Evolutionary conservation across 1,139 yeast genomes (phyloP).

Genomic region (Blastobotrys persicus): DNA sequence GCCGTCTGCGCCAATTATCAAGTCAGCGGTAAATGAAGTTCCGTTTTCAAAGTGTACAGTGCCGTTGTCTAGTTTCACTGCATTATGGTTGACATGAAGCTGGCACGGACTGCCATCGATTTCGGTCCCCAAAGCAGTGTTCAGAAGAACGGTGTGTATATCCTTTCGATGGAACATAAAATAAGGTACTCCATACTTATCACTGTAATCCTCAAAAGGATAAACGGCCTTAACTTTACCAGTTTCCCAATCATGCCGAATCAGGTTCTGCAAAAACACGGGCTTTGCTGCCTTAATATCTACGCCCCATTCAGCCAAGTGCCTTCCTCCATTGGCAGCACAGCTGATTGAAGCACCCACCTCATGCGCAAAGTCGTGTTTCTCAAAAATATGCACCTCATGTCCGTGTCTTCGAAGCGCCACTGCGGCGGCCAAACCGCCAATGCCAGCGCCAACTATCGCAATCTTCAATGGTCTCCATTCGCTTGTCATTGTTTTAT

Average conservation of each 20-base stretch:
- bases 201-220: conserved; percentile 16
- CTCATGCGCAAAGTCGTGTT: conserved; percentile 36
- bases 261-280: conserved; percentile 31
- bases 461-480: conserved; percentile 4
- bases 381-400: not conserved
- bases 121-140: conserved; percentile 3
- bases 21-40: conserved; percentile 33
- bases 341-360: conserved; percentile 45
- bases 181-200: conserved; percentile 23
- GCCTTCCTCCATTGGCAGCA: conserved; percentile 39
- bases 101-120: conserved; percentile 2
- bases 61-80: conserved; percentile 25
- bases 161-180: conserved; percentile 39
- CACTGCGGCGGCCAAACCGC: conserved; percentile 11
- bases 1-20: conserved; percentile 42
- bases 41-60: conserved; percentile 32
- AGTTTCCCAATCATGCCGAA: conserved; percentile 17
- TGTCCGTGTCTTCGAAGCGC: conserved; percentile 8
- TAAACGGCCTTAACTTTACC: conserved; percentile 16
- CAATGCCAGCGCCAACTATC: conserved; percentile 15
- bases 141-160: conserved; percentile 33
- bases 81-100: not conserved
- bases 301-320: conserved; percentile 34
- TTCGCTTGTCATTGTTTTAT: not conserved
- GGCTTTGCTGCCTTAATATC: conserved; percentile 29